phyloP scores from a whole-genome alignment of 495 filamentous ascomycete genomes.

The Neurospora hispaniola region DNA sequence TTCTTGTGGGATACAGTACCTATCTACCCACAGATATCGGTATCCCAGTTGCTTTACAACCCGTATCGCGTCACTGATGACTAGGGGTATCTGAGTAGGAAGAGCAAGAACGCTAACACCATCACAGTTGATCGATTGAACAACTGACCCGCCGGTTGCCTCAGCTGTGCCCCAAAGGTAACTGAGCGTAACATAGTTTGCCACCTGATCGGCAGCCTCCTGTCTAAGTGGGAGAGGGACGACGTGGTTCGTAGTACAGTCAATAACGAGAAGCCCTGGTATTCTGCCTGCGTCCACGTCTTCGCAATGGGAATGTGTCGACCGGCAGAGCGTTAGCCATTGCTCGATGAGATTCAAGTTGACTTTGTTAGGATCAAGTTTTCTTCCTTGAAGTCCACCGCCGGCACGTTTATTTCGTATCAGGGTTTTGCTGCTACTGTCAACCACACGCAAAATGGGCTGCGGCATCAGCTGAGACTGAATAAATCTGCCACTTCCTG shows the following conservation, averaged over 20 bases:
- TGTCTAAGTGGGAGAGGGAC: not conserved
- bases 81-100: not conserved
- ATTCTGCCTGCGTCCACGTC: not conserved
- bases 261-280: not conserved
- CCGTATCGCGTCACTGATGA: not conserved
- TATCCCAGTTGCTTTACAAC: not conserved
- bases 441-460: not conserved
- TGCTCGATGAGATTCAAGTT: not conserved
- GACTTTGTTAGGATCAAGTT: not conserved
- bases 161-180: not conserved
- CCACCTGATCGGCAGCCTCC: not conserved
- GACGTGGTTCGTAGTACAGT: not conserved
- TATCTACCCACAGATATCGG: conserved; percentile 17
- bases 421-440: not conserved
- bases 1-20: conserved; percentile 16
- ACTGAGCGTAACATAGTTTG: not conserved
- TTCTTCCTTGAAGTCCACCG: not conserved
- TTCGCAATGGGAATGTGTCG: not conserved
- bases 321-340: not conserved
- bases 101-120: not conserved
- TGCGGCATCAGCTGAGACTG: too few relatives aligned
- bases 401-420: not conserved
- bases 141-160: not conserved
- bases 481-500: too few relatives aligned
- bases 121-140: not conserved